Percentiles rank a stretch among this genome's conserved stretches.
Conservation (phyloP, 306 rosid species). For the Lithocarpus polystachyus region DNA sequence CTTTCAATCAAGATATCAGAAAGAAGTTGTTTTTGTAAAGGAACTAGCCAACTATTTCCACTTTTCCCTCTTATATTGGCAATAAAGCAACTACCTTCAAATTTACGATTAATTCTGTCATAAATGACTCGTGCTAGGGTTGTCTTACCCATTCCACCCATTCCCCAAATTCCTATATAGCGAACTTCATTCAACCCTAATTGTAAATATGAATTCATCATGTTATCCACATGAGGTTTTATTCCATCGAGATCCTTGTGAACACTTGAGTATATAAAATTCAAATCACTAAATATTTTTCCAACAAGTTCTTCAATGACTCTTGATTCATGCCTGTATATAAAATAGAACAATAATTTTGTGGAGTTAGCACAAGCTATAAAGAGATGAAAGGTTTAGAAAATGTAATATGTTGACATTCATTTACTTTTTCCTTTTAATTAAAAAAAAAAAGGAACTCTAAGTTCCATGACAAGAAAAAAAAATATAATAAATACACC, state of each 20-base stretch:
- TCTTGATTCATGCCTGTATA: too few relatives aligned
- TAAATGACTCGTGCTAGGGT: too few relatives aligned
- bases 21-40: slow-evolving; percentile 6
- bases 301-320: neutral
- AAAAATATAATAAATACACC: too few relatives aligned
- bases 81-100: neutral
- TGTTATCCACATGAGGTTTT: neutral
- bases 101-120: neutral
- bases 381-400: too few relatives aligned
- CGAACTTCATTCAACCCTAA: neutral
- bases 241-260: neutral
- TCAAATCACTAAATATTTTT: neutral
- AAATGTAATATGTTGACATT: too few relatives aligned
- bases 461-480: too few relatives aligned
- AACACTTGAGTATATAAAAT: neutral
- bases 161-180: neutral
- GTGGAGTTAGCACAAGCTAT: too few relatives aligned
- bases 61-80: neutral
- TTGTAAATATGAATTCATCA: too few relatives aligned
- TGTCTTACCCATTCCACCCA: neutral
- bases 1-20: neutral
- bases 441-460: too few relatives aligned
- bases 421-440: too few relatives aligned
- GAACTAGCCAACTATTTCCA: neutral
- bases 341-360: too few relatives aligned